Evolutionary conservation across 148 eudicot genomes (phyloP).

Genomic region (Rheum nobile): DNA sequence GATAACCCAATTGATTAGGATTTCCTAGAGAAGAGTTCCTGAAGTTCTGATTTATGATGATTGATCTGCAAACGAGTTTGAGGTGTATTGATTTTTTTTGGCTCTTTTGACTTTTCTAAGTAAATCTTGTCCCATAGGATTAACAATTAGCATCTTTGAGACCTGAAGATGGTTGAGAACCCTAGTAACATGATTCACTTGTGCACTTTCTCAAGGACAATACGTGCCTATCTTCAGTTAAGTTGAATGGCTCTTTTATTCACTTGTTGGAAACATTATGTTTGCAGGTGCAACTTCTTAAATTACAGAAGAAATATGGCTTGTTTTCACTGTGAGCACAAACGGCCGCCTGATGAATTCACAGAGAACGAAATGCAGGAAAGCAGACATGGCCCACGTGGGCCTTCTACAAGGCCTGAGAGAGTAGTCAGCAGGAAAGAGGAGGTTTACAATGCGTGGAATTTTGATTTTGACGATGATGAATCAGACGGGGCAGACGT

Average conservation of each 20-base stretch:
- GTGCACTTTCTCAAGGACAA: neutral
- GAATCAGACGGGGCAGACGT: conserved; percentile 99
- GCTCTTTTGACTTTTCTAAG: neutral
- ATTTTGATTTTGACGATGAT: conserved; percentile 89
- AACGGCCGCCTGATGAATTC: conserved; percentile 85
- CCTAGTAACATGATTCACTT: neutral
- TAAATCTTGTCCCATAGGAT: neutral
- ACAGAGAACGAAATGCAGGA: conserved; percentile 49
- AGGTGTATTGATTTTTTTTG: neutral
- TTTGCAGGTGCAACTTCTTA: conserved; percentile 83
- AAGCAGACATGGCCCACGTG: conserved; percentile 38
- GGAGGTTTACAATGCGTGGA: conserved; percentile 90
- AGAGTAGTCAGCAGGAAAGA: conserved; percentile 39
- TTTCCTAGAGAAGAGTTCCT: neutral
- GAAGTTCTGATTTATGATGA: neutral
- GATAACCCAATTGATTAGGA: neutral
- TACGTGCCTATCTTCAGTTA: neutral
- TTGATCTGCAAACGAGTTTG: neutral
- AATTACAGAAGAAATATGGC: conserved; percentile 84
- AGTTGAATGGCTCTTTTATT: neutral
- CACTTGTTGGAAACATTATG: neutral
- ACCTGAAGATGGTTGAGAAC: neutral
- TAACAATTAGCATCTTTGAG: neutral
- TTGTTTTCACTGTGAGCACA: conserved; percentile 87
- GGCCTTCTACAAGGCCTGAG: conserved; percentile 30